A percentile compares a stretch with the other conserved stretches of the same genome.
phyloP scores from a whole-genome alignment of 2,329 filamentous ascomycete genomes.

The Ascochyta viciae-villosae region DNA sequence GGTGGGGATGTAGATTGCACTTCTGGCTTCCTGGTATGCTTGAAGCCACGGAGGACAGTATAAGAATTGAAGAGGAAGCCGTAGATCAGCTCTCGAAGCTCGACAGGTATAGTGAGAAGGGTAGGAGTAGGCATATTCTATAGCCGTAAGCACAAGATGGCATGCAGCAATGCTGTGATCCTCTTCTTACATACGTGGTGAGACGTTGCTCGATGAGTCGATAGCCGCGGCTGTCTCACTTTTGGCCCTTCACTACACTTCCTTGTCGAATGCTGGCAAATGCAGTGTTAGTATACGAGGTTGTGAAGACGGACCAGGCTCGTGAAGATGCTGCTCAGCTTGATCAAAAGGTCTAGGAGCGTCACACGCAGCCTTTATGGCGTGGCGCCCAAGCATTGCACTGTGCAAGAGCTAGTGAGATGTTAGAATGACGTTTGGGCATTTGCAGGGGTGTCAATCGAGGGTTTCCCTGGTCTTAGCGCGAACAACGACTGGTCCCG shows the following conservation, averaged over 20 bases:
- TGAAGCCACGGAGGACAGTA: constrained; percentile 40
- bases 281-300: neutral
- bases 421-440: constrained; percentile 15
- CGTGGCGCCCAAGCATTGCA: constrained; percentile 6
- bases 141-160: neutral
- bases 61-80: constrained; percentile 41
- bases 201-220: neutral
- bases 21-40: constrained; percentile 15
- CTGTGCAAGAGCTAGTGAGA: constrained; percentile 6
- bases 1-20: constrained; percentile 19
- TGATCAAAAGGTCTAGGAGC: neutral
- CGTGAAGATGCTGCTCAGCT: neutral
- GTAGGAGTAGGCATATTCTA: constrained; percentile 23
- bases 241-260: neutral
- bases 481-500: constrained; percentile 9
- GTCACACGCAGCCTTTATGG: constrained; percentile 18
- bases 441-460: constrained; percentile 14
- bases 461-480: constrained; percentile 5
- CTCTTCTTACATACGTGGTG: constrained; percentile 1
- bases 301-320: neutral
- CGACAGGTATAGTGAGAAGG: constrained; percentile 42
- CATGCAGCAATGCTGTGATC: constrained; percentile 2
- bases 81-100: constrained; percentile 46
- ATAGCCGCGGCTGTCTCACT: neutral
- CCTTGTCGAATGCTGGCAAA: neutral